phyloP scores from a whole-genome alignment of 2,329 filamentous ascomycete species.

The Tolypocladium endophyticum region DNA sequence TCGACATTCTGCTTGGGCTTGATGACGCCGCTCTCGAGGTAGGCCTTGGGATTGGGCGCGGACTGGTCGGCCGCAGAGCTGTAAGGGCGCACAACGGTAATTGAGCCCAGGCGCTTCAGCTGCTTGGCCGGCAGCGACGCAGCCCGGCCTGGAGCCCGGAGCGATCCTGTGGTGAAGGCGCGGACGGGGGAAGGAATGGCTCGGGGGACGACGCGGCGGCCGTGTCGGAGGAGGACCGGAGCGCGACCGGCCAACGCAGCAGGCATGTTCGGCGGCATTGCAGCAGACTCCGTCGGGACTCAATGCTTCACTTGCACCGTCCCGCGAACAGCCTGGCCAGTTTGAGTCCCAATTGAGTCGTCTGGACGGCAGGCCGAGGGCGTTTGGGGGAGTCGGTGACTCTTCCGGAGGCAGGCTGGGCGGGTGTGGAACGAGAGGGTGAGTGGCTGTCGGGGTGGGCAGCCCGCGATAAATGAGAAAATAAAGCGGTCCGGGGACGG shows the following conservation, averaged over 20 bases:
- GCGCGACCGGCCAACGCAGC: constrained; percentile 43
- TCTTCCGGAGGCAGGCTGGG: constrained; percentile 9
- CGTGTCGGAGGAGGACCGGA: constrained; percentile 46
- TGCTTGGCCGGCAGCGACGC: constrained; percentile 19
- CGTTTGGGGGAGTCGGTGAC: constrained; percentile 13
- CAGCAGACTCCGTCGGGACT: constrained; percentile 17
- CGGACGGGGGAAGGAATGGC: constrained; percentile 31
- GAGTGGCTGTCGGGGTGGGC: neutral
- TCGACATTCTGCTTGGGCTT: constrained; percentile 70
- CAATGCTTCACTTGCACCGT: constrained; percentile 25
- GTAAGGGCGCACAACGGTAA: constrained; percentile 30
- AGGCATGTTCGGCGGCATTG: constrained; percentile 28
- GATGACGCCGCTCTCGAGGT: constrained; percentile 79
- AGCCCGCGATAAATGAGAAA: constrained; percentile 7
- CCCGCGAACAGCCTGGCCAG: constrained; percentile 22
- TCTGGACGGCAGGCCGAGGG: constrained; percentile 6
- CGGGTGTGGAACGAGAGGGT: constrained; percentile 5
- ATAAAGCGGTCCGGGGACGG: constrained; percentile 11
- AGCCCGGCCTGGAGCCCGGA: constrained; percentile 19
- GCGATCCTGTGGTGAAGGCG: constrained; percentile 28
- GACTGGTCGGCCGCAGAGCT: constrained; percentile 44
- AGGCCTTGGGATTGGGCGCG: constrained; percentile 74
- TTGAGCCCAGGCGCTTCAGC: constrained; percentile 37
- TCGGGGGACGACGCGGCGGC: constrained; percentile 37
- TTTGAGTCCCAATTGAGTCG: constrained; percentile 17